Evolutionary conservation across 2,329 filamentous ascomycete species (phyloP).

Genomic region (Curvularia spicifera): DNA sequence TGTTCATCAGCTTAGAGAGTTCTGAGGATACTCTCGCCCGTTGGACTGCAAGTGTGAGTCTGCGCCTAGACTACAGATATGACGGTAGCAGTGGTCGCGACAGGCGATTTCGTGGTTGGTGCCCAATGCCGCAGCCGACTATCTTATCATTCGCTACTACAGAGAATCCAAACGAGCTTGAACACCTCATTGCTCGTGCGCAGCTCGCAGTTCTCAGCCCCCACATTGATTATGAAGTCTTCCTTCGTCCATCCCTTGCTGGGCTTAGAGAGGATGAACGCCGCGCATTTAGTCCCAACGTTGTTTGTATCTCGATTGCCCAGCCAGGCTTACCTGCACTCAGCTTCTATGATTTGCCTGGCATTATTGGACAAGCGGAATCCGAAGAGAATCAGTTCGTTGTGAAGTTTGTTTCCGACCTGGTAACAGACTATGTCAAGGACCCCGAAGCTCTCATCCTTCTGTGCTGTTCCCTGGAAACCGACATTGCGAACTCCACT

Average conservation of each 20-base stretch:
- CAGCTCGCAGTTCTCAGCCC: slow-evolving; percentile 81
- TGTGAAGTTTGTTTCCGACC: slow-evolving; percentile 72
- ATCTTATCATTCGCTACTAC: slow-evolving; percentile 68
- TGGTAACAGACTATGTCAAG: slow-evolving; percentile 73
- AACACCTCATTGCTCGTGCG: slow-evolving; percentile 72
- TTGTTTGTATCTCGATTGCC: slow-evolving; percentile 77
- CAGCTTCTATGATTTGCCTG: slow-evolving; percentile 85
- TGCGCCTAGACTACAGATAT: slow-evolving; percentile 70
- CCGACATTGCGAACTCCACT: slow-evolving; percentile 76
- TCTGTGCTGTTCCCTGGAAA: slow-evolving; percentile 77
- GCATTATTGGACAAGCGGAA: slow-evolving; percentile 75
- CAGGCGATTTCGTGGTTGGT: slow-evolving; percentile 69
- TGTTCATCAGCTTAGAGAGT: slow-evolving; percentile 75
- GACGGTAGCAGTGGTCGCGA: slow-evolving; percentile 52
- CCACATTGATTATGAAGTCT: slow-evolving; percentile 53
- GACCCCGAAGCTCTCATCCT: slow-evolving; percentile 76
- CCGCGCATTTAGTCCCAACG: slow-evolving; percentile 81
- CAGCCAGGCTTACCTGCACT: slow-evolving; percentile 74
- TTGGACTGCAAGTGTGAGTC: slow-evolving; percentile 72
- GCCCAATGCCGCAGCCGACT: slow-evolving; percentile 43
- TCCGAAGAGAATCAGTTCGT: slow-evolving; percentile 57
- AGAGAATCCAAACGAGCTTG: slow-evolving; percentile 66
- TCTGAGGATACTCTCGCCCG: slow-evolving; percentile 51
- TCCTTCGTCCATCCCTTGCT: slow-evolving; percentile 35
- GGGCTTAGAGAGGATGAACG: slow-evolving; percentile 26